Evolutionary conservation across 371 early-diverging fungal species (phyloP), one percentile per base, ranked within the genome.

Genomic region (Lichtheimia corymbifera): DNA sequence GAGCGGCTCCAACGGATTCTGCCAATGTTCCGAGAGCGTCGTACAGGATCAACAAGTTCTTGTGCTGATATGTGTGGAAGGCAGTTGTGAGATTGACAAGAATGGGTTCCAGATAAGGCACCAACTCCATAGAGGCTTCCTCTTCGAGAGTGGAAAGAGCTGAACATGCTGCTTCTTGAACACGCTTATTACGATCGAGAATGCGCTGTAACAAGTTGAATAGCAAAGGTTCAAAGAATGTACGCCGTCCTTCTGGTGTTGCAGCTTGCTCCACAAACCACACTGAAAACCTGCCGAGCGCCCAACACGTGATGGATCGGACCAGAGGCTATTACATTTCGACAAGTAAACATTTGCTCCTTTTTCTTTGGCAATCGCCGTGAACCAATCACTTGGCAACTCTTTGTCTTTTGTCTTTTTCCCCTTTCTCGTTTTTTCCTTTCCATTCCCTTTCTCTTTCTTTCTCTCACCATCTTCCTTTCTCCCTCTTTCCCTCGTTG

Each of bases 221-320:
- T 40, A 97, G 76, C 30, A 93, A 73, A 4, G 94, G 94, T 52
- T 86, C 86, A 66, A 96, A 91, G 70, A 90, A 94, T 45, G 66
- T 61, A 41, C 79, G 73, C 35, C 85, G 73, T 61, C 88, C 87
- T 64, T 88, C 78, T 35, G 82, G 65, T 18, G 84, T 55, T 14
- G 44, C 75, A 59, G 58, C 62, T 53, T 75, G 73, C 59, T 83
- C 73, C 45, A 93, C 82, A 43, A 87, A 86, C 97, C 97, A 97
- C 28, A 74, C 74, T 22, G 93, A 85, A 74, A 94, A 98, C 41
- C 97, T 85, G 50, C 96, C 90, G 50, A 96, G 77, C 24, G 96
- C 93, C 98, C 98, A 97, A 77, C 97, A 97, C n/a, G 97, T 86
- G 65, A 98, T 97, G 28, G 91, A 90, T 57, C 96, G 86, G 49